phyloP scores from a whole-genome alignment of 75 land plant species.

The Gnetum montanum region DNA sequence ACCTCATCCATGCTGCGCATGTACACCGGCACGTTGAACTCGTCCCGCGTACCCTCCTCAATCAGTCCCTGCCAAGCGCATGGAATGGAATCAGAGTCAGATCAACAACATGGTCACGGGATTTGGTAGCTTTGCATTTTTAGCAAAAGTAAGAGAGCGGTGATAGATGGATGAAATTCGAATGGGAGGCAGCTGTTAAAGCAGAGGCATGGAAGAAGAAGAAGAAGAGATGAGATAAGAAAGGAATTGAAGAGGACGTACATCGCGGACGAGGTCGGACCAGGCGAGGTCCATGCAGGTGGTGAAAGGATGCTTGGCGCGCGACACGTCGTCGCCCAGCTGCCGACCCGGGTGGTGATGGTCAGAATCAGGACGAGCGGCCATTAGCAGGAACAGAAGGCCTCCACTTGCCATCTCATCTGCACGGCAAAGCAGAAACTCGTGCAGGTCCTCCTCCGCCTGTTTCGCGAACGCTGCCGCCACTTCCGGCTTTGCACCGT shows the following conservation, averaged over 20 bases:
- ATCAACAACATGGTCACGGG: no score
- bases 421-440: slow-evolving; percentile 25
- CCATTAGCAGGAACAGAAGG: slow-evolving; percentile 27
- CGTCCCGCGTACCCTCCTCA: slow-evolving; percentile 26
- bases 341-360: slow-evolving; percentile 27
- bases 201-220: no score
- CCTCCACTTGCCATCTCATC: slow-evolving; percentile 48
- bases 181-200: no score
- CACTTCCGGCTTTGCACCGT: slow-evolving; percentile 27
- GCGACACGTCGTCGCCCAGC: slow-evolving; percentile 14
- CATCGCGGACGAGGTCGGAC: slow-evolving; percentile 37
- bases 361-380: slow-evolving; percentile 12
- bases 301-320: slow-evolving; percentile 23
- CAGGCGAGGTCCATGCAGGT: slow-evolving; percentile 26
- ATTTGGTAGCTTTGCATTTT: no score
- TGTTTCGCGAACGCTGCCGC: slow-evolving; percentile 40
- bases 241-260: neutral
- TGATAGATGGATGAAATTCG: no score
- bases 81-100: no score
- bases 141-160: no score
- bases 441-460: slow-evolving; percentile 23
- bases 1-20: slow-evolving; percentile 36
- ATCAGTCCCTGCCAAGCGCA: slow-evolving; percentile 21
- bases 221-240: no score
- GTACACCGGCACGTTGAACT: slow-evolving; percentile 37